phyloP scores from a whole-genome alignment of 2,329 filamentous ascomycete species.

The Exophiala phaeomuriformis region DNA sequence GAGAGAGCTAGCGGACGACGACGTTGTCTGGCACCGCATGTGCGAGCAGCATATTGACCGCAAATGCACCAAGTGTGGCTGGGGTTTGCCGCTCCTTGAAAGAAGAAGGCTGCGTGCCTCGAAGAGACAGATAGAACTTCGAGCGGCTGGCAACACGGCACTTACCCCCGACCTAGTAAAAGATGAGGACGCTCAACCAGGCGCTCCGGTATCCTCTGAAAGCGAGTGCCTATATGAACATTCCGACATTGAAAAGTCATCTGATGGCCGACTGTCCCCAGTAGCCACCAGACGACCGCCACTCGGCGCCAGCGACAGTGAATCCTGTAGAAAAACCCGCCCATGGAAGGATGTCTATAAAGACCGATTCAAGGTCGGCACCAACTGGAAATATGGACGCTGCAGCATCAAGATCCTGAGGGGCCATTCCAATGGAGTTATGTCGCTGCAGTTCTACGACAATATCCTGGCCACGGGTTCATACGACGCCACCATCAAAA shows the following conservation, averaged over 20 bases:
- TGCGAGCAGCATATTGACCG: slow-evolving; percentile 94
- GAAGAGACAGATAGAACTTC: slow-evolving; percentile 72
- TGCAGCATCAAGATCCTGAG: slow-evolving; percentile 77
- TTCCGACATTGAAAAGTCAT: slow-evolving; percentile 11
- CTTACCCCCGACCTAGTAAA: slow-evolving; percentile 45
- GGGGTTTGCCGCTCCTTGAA: slow-evolving; percentile 85
- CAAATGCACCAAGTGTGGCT: slow-evolving; percentile 91
- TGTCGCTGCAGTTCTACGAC: slow-evolving; percentile 73
- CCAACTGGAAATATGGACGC: slow-evolving; percentile 93
- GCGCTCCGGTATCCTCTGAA: neutral
- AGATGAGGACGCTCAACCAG: neutral
- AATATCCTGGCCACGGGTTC: slow-evolving; percentile 88
- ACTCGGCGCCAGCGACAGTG: slow-evolving; percentile 7
- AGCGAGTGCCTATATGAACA: slow-evolving; percentile 11
- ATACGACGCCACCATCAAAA: slow-evolving; percentile 90
- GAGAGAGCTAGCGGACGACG: slow-evolving; percentile 86
- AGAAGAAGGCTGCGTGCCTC: slow-evolving; percentile 79
- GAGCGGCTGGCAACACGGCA: slow-evolving; percentile 53
- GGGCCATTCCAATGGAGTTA: slow-evolving; percentile 82
- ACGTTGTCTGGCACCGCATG: slow-evolving; percentile 97
- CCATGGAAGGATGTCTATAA: slow-evolving; percentile 98
- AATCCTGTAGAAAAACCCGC: slow-evolving; percentile 33
- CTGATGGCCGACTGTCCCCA: slow-evolving; percentile 13
- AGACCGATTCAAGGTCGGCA: slow-evolving; percentile 89
- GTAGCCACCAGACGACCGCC: slow-evolving; percentile 8